Evolutionary conservation across 2,329 filamentous ascomycete species (phyloP), one percentile per base, ranked within the genome.

Genomic region (Ascochyta clinopodiicola): DNA sequence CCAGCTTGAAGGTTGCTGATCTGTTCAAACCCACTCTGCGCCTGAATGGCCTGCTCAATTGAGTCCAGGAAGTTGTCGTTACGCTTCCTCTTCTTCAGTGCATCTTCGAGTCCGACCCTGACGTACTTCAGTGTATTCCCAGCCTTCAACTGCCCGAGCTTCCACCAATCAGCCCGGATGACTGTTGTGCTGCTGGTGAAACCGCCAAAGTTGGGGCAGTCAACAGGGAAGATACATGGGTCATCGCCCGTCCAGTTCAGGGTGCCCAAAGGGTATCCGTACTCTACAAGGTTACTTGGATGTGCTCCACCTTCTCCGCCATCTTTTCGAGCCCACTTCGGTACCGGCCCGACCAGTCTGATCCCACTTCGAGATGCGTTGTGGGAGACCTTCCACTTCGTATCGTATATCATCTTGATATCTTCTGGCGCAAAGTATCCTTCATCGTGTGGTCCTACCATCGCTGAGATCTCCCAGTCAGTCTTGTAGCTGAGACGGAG

Each of bases 281-380:
- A 74, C 50, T 75, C 72, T 22, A 74, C 65, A 15, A 84, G 63
- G 57, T 87, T 86, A 31, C 78, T 81, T 0, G 86, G 86, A 68
- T 89, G 86, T 0, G 82, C 79, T 10, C 86, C 86, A 7, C 85
- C 86, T 57, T 87, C 85, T 0, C 86, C 86, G 10, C 86, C 86
- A 59, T 85, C 81, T 29, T 79, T 69, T 6, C 86, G 77, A 13
- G 84, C 83, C 82, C 83, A 89, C 58, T 81, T 79, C 0, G 84
- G 84, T 0, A 80, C 79, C 0, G 85, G 84, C 0, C 86, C 86
- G 1, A 85, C 71, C 0, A 89, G 77, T 6, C 86, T 80, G 24
- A 88, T 84, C 0, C 85, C 86, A 36, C 81, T 84, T 52, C 86
- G 77, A 12, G 82, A 83, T 0, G 83, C 81, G 55, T 88, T 88